Evolutionary conservation across 768 basidiomycete species (phyloP), one percentile per base, ranked within the genome.

Genomic region (Wakefieldia striispora): DNA sequence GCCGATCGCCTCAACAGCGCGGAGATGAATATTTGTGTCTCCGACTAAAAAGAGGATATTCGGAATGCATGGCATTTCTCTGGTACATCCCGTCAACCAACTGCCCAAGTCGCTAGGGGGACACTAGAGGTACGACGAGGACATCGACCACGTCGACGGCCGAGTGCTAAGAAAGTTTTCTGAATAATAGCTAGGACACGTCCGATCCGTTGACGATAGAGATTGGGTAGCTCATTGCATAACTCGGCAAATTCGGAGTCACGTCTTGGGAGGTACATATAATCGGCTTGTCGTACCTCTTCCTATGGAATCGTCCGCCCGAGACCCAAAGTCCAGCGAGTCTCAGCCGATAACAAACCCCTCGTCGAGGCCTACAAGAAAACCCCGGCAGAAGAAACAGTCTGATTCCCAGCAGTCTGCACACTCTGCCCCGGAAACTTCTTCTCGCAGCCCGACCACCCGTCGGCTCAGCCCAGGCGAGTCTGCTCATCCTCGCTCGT

Each of bases 381-480:
- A 75, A 64, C 59, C 67, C 47, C 82, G 82, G 77, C 80, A 82
- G 60, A 74, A 71, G 61, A 81, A 76, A 68, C 70, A 65, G 51
- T 62, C 70, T 60, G 68, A 68, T 52, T 52, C 65, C 40, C 55
- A 60, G 26, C 53, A 60, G 33, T 35, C 55, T 43, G 44, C 54
- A 4, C 51, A 40, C 33, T 47, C 58, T 41, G 55, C 57, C 27
- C 50, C 56, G 45, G 53, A 54, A 55, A 21, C 60, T 36, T 54
- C 55, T 49, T 56, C 63, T 43, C 58, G 56, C 58, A 66, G 59
- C 51, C 53, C 59, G 34, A 31, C 56, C 59, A 56, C 45, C 56
- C 66, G 65, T 51, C 61, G 65, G 60, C 61, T 52, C 34, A 65
- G 60, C 33, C 45, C 55, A 51, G 52, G 58, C 49, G 60, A 57